Base-by-base conservation (phyloP, 2,329 filamentous ascomycete species). In the Alternaria gansuensis region DNA sequence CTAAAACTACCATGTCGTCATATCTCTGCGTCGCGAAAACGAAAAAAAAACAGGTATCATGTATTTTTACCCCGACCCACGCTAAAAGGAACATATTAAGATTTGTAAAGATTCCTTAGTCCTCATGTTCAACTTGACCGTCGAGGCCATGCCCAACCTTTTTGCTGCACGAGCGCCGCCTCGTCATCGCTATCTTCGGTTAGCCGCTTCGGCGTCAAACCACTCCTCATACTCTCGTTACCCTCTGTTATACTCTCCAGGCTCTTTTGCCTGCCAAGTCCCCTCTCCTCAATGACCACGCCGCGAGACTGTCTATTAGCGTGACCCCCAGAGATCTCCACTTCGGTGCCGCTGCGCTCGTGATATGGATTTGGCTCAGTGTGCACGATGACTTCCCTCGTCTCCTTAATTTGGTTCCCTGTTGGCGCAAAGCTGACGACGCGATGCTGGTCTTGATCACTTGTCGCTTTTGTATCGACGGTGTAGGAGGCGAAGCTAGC, bases 381-480 rank as follows among this genome's bases (percentile, higher is more conserved):
- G 14, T 57, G 63, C 21, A 75, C 54, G 8, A 63, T 60, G 40
- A 74, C 62, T 59, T 73, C 70, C n/a, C 65, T 63, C 3, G 72
- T 75, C 43, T 68, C 66, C 52, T 74, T 75, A 59, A 75, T 75
- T 34, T 74, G 70, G 33, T 68, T 74, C 24, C 64, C 71, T 4
- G 49, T 65, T 1, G 70, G 69, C 5, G 59, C 48, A 31, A 75
- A 72, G 52, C 64, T 67, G 34, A 64, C 40, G 11, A 57, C 39
- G 41, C 69, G 63, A 2, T 67, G 59, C 31, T 37, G 31, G 2
- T 49, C 58, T 33, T 45, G 44, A 4, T 48, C 29, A 21, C 21
- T 24, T 26, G 23, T 45, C 26, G 33, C 57, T 31, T 67, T 63
- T 6, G 51, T 40, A 14, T 67, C 63, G 31, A 54, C 62, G 17